Evolutionary conservation across 129 eudicot genomes (phyloP).

Genomic region (Centrapalus pauciflorus): DNA sequence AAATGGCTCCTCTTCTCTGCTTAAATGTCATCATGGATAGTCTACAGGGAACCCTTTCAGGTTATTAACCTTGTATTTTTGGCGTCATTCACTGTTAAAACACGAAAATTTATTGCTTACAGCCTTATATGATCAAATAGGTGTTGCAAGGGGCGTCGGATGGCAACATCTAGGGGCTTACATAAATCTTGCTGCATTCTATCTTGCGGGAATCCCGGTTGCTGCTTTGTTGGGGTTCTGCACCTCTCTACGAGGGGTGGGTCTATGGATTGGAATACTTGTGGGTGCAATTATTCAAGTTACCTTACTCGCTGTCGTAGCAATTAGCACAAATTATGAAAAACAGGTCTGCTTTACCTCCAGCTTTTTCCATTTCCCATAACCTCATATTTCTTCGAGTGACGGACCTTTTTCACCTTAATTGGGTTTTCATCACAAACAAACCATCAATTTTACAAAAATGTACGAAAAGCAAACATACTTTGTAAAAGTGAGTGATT

Average conservation of each 20-base stretch:
- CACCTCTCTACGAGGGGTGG: constrained; percentile 48
- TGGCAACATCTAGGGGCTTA: constrained; percentile 86
- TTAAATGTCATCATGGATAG: constrained; percentile 48
- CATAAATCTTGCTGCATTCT: constrained; percentile 65
- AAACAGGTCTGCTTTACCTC: constrained; percentile 37
- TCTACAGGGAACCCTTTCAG: constrained; percentile 60
- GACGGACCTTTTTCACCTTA: too few relatives aligned
- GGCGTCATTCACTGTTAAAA: neutral
- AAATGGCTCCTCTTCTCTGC: constrained; percentile 69
- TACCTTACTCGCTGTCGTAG: constrained; percentile 33
- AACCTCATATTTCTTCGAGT: too few relatives aligned
- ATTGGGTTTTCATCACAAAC: too few relatives aligned
- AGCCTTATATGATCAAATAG: constrained; percentile 35
- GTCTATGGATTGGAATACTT: constrained; percentile 73
- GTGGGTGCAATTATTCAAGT: constrained; percentile 56
- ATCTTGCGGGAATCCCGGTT: constrained; percentile 62
- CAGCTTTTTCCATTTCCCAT: neutral
- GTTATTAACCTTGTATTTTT: constrained; percentile 20
- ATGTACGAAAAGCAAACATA: too few relatives aligned
- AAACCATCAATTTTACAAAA: too few relatives aligned
- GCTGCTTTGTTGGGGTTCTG: constrained; percentile 54
- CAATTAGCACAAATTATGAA: constrained; percentile 59
- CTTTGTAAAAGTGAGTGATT: too few relatives aligned
- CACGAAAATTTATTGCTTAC: neutral
- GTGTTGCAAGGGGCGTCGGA: constrained; percentile 86